Base-by-base conservation (phyloP, 176 grass and related monocot species). In the Luzula sylvatica region DNA sequence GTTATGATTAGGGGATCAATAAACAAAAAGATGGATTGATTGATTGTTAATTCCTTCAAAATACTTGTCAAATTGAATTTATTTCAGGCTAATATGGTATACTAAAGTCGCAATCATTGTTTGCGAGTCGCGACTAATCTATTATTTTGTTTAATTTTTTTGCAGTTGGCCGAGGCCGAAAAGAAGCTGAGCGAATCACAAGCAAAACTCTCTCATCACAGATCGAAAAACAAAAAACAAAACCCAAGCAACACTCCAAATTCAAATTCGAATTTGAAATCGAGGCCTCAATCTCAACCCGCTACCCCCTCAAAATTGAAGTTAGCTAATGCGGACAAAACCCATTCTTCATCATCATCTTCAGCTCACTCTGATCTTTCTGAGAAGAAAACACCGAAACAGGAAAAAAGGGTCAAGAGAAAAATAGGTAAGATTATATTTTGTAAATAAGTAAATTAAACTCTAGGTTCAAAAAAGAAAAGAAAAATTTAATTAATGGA, bases 161-260 rank as follows among this genome's bases (percentile, higher is more conserved):
- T 35, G 20, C 81, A 98, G 92, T 55, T 89, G 18, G 81, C 76
- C 12, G 64, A 56, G 26, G 78, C 68, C 3, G 81, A 90, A 68
- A 66, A 8, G 38, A 86, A 80, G 47, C 65, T 90, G 24, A 46
- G n/a, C 3, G 85, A 83, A 3, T 74, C 78, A 27, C 54, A 74
- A 44, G 46, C 67, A 6, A 67, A 74, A 63, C 58, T 88, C 8
- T 54, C 44, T 23, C 65, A 56, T 42, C 35, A 42, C 51, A 71
- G 65, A 26, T 56, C 35, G 16, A 29, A 15, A 61, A 25, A 43
- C 21, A 43, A 72, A 43, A 65, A 30, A 18, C 41, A 52, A 72
- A 46, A 23, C 11, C 32, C 30, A 32, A 15, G 23, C 19, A 35
- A 32, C 22, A 9, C 5, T 35, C 20, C 58, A 3, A 51, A 27